A percentile compares a stretch with the other conserved stretches of the same genome.
Conservation (phyloP, 2,329 filamentous ascomycete genomes). For the Alternaria infectoria region DNA sequence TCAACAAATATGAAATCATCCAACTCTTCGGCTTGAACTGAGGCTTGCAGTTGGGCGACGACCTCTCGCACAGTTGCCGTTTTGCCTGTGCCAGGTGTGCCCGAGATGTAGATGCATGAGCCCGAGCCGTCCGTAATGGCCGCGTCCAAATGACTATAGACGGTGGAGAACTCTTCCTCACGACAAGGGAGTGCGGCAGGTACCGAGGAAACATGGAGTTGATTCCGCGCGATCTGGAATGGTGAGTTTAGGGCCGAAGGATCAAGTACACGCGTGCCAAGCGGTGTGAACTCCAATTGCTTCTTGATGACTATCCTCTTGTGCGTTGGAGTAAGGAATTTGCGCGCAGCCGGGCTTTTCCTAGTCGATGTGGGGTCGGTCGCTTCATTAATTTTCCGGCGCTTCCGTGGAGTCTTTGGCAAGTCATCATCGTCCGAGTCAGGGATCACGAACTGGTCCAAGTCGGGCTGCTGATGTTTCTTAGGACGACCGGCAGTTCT, state of each 20-base stretch:
- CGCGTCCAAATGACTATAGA: constrained; percentile 91
- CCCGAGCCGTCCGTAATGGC: constrained; percentile 93
- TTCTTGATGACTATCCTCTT: constrained; percentile 80
- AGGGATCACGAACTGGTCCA: constrained; percentile 54
- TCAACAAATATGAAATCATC: constrained; percentile 99
- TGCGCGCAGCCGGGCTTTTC: constrained; percentile 57
- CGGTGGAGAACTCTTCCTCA: constrained; percentile 87
- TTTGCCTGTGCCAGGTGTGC: constrained; percentile 97
- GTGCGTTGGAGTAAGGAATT: constrained; percentile 68
- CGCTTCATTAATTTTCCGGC: constrained; percentile 54
- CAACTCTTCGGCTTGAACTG: constrained; percentile 86
- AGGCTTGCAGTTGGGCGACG: constrained; percentile 84
- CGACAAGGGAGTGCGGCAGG: constrained; percentile 88
- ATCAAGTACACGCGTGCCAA: constrained; percentile 86
- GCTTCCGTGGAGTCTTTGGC: constrained; percentile 56
- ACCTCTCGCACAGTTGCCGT: constrained; percentile 97
- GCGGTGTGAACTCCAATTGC: constrained; percentile 89
- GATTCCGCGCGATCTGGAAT: constrained; percentile 86
- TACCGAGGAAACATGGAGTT: constrained; percentile 92
- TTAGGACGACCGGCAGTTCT: constrained; percentile 52
- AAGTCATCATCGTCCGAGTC: constrained; percentile 51
- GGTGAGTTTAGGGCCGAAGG: constrained; percentile 81
- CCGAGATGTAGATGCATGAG: constrained; percentile 98
- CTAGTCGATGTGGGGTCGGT: constrained; percentile 54
- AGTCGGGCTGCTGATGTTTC: constrained; percentile 42